Conservation (phyloP, 1,284 basidiomycete species). For the Fomitopsis schrenkii region DNA sequence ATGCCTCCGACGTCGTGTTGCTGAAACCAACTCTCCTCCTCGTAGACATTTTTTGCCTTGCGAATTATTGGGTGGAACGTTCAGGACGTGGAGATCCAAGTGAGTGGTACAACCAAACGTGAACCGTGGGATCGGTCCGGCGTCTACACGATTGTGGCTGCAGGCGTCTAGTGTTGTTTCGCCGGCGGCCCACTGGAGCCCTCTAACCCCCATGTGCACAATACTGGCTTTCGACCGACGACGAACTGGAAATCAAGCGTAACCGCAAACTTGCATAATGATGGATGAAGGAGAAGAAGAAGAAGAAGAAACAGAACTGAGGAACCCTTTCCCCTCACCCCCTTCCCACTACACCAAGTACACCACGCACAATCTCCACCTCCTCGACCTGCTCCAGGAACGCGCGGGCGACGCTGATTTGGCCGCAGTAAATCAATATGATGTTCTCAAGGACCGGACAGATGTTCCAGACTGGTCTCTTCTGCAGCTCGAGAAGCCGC, state of each 20-base stretch:
- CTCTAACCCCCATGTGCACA: no score
- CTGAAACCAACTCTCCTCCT: slow-evolving; percentile 72
- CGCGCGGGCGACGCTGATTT: slow-evolving; percentile 39
- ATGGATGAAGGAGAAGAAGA: slow-evolving; percentile 45
- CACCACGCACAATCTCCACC: slow-evolving; percentile 61
- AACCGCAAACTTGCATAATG: background rate
- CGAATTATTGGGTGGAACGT: no score
- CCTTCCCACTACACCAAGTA: slow-evolving; percentile 75
- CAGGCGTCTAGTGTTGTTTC: background rate
- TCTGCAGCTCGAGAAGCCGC: slow-evolving; percentile 68
- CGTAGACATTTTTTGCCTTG: slow-evolving; percentile 49
- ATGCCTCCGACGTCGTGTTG: slow-evolving; percentile 70
- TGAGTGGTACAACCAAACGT: no score
- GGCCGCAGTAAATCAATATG: slow-evolving; percentile 47
- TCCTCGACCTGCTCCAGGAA: slow-evolving; percentile 56
- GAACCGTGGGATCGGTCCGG: background rate
- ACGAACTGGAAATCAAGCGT: no score
- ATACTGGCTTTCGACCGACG: no score
- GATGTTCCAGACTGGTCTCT: slow-evolving; percentile 74
- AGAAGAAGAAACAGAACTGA: slow-evolving; percentile 69
- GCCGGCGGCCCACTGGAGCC: background rate
- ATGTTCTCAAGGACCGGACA: slow-evolving; percentile 58
- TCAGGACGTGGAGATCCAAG: background rate
- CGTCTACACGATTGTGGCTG: background rate
- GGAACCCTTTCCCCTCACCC: slow-evolving; percentile 79